phyloP scores from a whole-genome alignment of 345 rosid species.

The Acer negundo region DNA sequence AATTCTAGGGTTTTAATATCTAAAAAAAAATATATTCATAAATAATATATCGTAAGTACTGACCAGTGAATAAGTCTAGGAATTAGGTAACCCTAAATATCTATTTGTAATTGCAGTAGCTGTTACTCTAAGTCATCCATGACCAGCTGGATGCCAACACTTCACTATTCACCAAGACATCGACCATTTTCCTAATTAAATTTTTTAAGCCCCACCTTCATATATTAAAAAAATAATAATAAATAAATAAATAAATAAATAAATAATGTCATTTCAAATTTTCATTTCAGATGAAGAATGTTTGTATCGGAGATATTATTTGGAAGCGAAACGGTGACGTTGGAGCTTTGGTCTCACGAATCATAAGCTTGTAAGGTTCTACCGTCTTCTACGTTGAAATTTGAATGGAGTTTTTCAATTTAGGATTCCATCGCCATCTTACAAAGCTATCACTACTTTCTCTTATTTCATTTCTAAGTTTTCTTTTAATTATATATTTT shows the following conservation, averaged over 20 bases:
- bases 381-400: no score
- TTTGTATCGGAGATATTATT: neutral
- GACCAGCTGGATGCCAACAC: constrained; percentile 32
- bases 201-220: neutral
- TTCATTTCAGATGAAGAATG: neutral
- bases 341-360: neutral
- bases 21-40: no score
- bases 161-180: neutral
- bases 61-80: neutral
- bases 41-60: no score
- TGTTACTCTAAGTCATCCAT: constrained; percentile 32
- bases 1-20: no score
- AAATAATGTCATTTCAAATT: no score
- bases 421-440: no score
- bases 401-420: no score
- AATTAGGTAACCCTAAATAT: neutral
- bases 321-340: neutral
- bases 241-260: no score
- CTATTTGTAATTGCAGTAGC: constrained; percentile 6
- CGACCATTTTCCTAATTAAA: constrained; percentile 14
- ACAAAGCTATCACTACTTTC: no score
- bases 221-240: neutral
- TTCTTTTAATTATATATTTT: no score
- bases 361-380: no score
- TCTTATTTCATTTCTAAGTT: no score